These are phyloP conservation scores for Gloeophyllum trabeum DNA, from an alignment of 768 basidiomycete genomes.

Conservation along the genomic window DNA sequence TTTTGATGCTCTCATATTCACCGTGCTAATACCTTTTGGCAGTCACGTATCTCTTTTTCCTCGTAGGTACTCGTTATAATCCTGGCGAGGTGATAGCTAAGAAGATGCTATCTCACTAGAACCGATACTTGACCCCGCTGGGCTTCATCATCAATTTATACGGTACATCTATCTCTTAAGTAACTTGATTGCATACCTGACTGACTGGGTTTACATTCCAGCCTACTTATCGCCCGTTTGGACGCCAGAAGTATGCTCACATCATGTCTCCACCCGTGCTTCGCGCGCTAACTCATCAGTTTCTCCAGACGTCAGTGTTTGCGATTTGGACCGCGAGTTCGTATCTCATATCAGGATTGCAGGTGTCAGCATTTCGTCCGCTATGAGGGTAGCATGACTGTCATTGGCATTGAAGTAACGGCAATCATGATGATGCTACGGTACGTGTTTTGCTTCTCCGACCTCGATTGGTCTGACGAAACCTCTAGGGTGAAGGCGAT, in stretches of 20 bases:
- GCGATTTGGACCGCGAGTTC: not conserved
- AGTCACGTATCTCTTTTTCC: slow-evolving; percentile 25
- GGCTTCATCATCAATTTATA: slow-evolving; percentile 47
- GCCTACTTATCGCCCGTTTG: slow-evolving; percentile 13
- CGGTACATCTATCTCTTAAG: slow-evolving; percentile 10
- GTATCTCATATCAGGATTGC: not conserved
- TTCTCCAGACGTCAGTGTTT: no score
- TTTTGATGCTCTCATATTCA: no score
- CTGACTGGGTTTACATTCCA: not conserved
- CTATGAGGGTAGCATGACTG: slow-evolving; percentile 30
- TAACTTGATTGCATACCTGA: not conserved
- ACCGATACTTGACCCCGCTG: slow-evolving; percentile 53
- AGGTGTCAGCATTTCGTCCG: slow-evolving; percentile 20
- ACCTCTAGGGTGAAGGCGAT: slow-evolving; percentile 22
- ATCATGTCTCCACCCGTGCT: no score
- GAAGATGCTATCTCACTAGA: slow-evolving; percentile 25
- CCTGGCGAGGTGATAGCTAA: not conserved
- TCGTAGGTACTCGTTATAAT: slow-evolving; percentile 13
- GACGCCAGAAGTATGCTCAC: slow-evolving; percentile 9
- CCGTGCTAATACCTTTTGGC: not conserved
- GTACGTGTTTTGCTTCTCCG: slow-evolving; percentile 11
- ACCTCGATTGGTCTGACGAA: no score
- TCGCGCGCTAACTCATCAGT: no score
- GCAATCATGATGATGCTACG: slow-evolving; percentile 52
- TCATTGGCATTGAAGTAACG: slow-evolving; percentile 38